Evolutionary conservation across 371 early-diverging fungal species (phyloP), one percentile per base, ranked within the genome.

Genomic region (Rhizopus delemar): DNA sequence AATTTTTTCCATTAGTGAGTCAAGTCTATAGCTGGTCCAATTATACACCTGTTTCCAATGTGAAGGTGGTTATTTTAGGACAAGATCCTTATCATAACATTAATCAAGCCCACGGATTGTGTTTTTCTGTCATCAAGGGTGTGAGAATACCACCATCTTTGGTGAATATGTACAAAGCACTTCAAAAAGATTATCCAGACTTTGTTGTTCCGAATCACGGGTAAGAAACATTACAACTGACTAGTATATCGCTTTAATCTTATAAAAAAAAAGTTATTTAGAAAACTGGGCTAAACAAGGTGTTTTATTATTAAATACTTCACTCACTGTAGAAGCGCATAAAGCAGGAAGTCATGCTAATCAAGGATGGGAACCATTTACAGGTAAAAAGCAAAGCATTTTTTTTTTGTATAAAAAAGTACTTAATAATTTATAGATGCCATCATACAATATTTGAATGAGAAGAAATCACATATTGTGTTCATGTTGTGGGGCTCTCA

Each of bases 81-180:
- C 97, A 96, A 85, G 99, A 99, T 79, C 99, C 99, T 22, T 99
- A 99, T 75, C 99, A 99, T 69, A 88, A 90, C 13, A 76, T 71
- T 8, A 83, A 84, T 43, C 98, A 99, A 71, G 99, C 99, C 4
- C 96, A 92, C 68, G 99, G 95, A 3, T 71, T 95, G 43, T 90
- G 90, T 61, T 95, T 95, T 71, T 90, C 90, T 59, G 99, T 99
- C 35, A 74, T 81, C 22, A 84, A 86, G 48, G 91, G 91, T 3
- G 87, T 92, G 1, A 66, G 63, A 5, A 64, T 76, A 0, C 99
- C 99, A 32, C 99, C 98, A 5, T 95, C 96, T 3, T 84, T 99
- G 13, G 70, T 75, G 38, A 99, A 99, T 75, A 99, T 99, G 66
- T 97, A 87, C 76, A 89, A 89, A 65, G 95, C 91, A 46, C 67